phyloP scores from a whole-genome alignment of 2,329 filamentous ascomycete genomes.

The Fusarium nurragi region DNA sequence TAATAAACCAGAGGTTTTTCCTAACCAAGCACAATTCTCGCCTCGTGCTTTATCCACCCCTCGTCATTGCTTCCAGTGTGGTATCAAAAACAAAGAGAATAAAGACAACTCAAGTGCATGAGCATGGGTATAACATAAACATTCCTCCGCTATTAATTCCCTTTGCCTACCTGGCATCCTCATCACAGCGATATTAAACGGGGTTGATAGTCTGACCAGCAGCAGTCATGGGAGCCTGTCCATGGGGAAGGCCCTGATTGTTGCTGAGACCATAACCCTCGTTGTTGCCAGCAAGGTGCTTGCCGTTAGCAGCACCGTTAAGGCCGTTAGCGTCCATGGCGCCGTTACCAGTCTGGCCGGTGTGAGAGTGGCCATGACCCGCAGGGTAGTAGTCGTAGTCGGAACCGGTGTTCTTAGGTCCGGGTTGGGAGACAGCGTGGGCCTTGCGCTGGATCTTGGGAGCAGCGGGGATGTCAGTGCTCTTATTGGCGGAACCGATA shows the following conservation, averaged over 20 bases:
- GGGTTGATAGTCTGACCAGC: conserved; percentile 31
- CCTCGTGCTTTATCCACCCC: conserved; percentile 18
- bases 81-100: conserved; percentile 37
- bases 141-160: conserved; percentile 15
- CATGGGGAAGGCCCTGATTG: conserved; percentile 3
- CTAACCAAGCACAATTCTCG: conserved; percentile 21
- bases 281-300: conserved; percentile 14
- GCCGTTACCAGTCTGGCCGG: conserved; percentile 24
- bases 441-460: conserved; percentile 61
- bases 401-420: conserved; percentile 15
- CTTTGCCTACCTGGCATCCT: background rate
- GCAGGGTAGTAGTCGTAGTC: conserved; percentile 31
- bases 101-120: conserved; percentile 26
- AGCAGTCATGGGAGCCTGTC: conserved; percentile 14
- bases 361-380: conserved; percentile 23
- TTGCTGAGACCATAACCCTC: conserved; percentile 1
- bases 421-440: conserved; percentile 29
- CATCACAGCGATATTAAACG: conserved; percentile 27
- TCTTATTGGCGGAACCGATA: conserved; percentile 80
- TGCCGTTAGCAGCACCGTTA: conserved; percentile 31
- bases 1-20: conserved; percentile 21
- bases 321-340: conserved; percentile 32
- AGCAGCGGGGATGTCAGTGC: conserved; percentile 73
- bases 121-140: conserved; percentile 42
- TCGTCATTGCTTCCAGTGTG: conserved; percentile 35